Conservation (phyloP, 768 basidiomycete genomes). For the Termitomyces sp. region DNA sequence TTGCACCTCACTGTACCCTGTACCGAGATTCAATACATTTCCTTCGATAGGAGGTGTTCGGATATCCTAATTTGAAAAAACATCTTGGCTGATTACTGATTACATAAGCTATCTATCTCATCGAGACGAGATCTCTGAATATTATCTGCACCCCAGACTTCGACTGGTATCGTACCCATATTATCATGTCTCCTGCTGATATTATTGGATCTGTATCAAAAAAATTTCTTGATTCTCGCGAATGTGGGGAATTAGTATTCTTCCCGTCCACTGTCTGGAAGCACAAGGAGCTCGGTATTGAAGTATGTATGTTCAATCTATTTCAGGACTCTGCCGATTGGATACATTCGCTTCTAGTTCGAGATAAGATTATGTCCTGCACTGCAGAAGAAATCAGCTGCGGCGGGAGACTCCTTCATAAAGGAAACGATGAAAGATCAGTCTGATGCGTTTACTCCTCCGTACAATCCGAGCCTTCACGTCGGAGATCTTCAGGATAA, state of each 20-base stretch:
- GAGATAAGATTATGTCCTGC: slow-evolving; percentile 84
- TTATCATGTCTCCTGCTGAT: slow-evolving; percentile 33
- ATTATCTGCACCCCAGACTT: not conserved
- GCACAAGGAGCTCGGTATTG: slow-evolving; percentile 54
- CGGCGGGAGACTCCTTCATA: slow-evolving; percentile 18
- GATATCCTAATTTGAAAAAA: too few relatives aligned
- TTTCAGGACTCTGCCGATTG: not conserved
- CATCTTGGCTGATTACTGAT: too few relatives aligned
- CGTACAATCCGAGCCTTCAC: slow-evolving; percentile 71
- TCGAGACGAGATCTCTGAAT: not conserved
- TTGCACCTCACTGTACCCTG: slow-evolving; percentile 8
- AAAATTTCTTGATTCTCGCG: slow-evolving; percentile 52
- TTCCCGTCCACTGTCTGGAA: slow-evolving; percentile 68
- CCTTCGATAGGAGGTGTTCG: slow-evolving; percentile 2
- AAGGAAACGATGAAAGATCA: slow-evolving; percentile 23
- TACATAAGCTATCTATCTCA: not conserved
- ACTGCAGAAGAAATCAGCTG: slow-evolving; percentile 67
- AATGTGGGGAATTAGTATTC: slow-evolving; percentile 65
- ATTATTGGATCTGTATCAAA: slow-evolving; percentile 50
- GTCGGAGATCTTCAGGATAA: slow-evolving; percentile 71
- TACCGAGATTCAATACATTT: slow-evolving; percentile 6
- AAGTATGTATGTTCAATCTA: slow-evolving; percentile 35
- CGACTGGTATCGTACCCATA: not conserved
- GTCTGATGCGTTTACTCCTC: slow-evolving; percentile 77
- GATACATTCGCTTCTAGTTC: slow-evolving; percentile 45